Conservation (phyloP, 768 basidiomycete species). For the Leccinum boreale region DNA sequence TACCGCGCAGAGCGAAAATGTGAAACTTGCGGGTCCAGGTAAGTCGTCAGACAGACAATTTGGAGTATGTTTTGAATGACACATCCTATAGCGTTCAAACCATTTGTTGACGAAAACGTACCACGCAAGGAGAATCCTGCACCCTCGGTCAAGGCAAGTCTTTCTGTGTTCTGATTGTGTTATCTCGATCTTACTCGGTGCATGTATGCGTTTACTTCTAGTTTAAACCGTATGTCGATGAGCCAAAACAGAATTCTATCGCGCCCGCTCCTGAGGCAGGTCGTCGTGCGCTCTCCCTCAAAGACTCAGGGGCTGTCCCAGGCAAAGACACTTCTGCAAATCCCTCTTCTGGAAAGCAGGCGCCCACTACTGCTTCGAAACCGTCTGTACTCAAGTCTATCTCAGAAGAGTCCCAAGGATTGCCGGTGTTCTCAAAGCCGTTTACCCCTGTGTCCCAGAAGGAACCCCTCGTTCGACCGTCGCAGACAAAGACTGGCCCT, state of each 20-base stretch:
- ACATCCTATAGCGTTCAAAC: slow-evolving; percentile 44
- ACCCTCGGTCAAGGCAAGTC: slow-evolving; percentile 20
- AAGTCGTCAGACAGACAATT: slow-evolving; percentile 18
- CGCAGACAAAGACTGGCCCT: slow-evolving; percentile 16
- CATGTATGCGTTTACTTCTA: slow-evolving; percentile 23
- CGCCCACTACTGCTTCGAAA: slow-evolving; percentile 20
- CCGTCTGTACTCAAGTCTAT: slow-evolving; percentile 31
- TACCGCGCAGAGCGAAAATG: slow-evolving; percentile 28
- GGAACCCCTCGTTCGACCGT: slow-evolving; percentile 30
- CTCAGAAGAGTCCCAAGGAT: slow-evolving; percentile 34
- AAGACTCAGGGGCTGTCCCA: slow-evolving; percentile 35
- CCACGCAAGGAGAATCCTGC: slow-evolving; percentile 42
- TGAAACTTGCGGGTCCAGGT: slow-evolving; percentile 36
- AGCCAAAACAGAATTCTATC: slow-evolving; percentile 40
- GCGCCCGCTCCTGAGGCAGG: slow-evolving; percentile 30
- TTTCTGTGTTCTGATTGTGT: background rate
- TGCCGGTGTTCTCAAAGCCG: slow-evolving; percentile 56
- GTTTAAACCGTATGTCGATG: slow-evolving; percentile 70
- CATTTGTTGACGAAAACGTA: slow-evolving; percentile 65
- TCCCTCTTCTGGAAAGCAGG: slow-evolving; percentile 23
- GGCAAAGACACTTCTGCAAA: slow-evolving; percentile 20
- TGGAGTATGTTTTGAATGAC: slow-evolving; percentile 18
- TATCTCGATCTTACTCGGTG: slow-evolving; percentile 7
- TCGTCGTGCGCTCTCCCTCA: slow-evolving; percentile 48
- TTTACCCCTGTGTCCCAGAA: slow-evolving; percentile 56